These are phyloP conservation scores for Pleurotus platypus DNA, from an alignment of 768 basidiomycete species.

Conservation along the genomic window DNA sequence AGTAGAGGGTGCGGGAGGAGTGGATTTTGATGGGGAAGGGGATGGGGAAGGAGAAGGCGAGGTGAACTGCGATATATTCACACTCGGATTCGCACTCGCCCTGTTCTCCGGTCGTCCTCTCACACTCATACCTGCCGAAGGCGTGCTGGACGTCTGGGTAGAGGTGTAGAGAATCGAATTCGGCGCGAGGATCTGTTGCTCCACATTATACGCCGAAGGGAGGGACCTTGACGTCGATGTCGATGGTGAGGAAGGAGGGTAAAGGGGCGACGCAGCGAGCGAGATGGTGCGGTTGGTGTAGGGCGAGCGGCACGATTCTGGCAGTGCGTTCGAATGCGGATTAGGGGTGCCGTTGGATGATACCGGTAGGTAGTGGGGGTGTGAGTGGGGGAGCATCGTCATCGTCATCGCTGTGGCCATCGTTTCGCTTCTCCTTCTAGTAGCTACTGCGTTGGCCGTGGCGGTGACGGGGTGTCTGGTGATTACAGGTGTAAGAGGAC, in stretches of 20 bases:
- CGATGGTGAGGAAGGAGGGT: no score
- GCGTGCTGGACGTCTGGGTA: no score
- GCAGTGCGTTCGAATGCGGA: not conserved
- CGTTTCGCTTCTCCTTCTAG: no score
- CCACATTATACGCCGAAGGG: not conserved
- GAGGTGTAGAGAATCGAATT: conserved; percentile 1
- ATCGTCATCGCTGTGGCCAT: not conserved
- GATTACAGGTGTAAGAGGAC: no score
- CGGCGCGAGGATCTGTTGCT: not conserved
- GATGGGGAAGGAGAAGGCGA: not conserved
- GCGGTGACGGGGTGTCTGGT: no score
- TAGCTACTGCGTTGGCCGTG: no score
- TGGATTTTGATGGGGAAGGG: not conserved
- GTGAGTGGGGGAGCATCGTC: not conserved
- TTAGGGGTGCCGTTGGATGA: no score
- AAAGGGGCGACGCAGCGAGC: not conserved
- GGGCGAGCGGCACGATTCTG: not conserved
- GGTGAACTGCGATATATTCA: not conserved
- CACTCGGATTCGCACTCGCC: no score
- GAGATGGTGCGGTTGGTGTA: not conserved
- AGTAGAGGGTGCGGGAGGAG: no score
- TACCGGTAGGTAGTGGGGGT: no score
- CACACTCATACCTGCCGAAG: no score
- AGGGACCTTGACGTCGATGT: not conserved
- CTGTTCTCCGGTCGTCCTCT: no score